Percentiles rank a stretch among this genome's conserved stretches.
Evolutionary conservation across 331 rosid species (phyloP).

Genomic region (Quercus tomentella): DNA sequence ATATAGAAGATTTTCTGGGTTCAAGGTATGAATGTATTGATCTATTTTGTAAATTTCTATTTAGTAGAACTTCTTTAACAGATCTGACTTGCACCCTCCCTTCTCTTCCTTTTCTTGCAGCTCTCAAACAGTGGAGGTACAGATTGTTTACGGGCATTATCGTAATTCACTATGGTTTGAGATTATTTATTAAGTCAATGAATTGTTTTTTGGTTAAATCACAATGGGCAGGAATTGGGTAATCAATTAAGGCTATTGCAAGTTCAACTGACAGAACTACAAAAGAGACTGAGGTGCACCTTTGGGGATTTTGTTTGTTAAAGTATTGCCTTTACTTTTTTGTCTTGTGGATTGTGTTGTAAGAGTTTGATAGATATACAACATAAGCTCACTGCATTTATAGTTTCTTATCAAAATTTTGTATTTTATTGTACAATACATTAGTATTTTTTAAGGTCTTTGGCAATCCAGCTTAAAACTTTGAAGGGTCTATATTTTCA

Average conservation of each 20-base stretch:
- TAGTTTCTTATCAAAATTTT: not conserved
- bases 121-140: constrained; percentile 60
- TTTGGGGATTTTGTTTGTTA: constrained; percentile 62
- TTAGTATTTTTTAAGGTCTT: not conserved
- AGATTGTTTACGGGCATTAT: constrained; percentile 8
- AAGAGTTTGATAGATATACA: not conserved
- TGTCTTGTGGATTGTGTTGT: constrained; percentile 26
- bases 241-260: constrained; percentile 43
- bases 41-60: constrained; percentile 14
- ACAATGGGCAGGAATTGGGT: constrained; percentile 47
- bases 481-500: not conserved
- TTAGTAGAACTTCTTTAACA: not conserved
- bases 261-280: constrained; percentile 45
- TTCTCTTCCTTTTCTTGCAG: constrained; percentile 40
- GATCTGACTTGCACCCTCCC: constrained; percentile 11
- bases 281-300: constrained; percentile 85
- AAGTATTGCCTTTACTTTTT: constrained; percentile 57
- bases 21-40: constrained; percentile 41
- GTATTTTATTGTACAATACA: not conserved
- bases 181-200: constrained; percentile 17
- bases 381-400: not conserved
- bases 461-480: not conserved
- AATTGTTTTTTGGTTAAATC: constrained; percentile 24
- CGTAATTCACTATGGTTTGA: constrained; percentile 15
- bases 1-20: constrained; percentile 65